These are phyloP conservation scores for Limonium bicolor DNA, from an alignment of 148 eudicot genomes.

Conservation along the genomic window DNA sequence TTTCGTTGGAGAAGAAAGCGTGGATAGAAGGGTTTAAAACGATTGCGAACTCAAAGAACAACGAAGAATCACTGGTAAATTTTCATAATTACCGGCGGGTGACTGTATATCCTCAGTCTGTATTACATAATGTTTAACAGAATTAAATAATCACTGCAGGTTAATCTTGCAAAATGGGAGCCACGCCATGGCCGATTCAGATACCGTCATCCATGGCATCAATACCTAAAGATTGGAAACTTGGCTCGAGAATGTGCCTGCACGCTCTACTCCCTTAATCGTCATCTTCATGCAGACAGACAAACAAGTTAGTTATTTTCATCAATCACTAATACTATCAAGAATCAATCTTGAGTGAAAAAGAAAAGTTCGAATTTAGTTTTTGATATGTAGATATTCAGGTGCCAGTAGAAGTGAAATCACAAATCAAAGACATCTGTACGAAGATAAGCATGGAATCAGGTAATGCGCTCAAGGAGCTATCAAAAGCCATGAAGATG, in stretches of 20 bases:
- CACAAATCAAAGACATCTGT: slow-evolving; percentile 33
- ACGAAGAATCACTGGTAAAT: slow-evolving; percentile 48
- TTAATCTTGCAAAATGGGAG: slow-evolving; percentile 59
- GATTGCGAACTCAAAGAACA: slow-evolving; percentile 41
- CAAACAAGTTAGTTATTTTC: slow-evolving; percentile 15
- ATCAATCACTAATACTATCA: neutral
- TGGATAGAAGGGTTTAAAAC: slow-evolving; percentile 20
- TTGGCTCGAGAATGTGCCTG: slow-evolving; percentile 34
- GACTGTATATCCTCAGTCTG: neutral
- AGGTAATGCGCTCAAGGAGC: slow-evolving; percentile 32
- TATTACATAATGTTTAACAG: neutral
- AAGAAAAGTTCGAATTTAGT: neutral
- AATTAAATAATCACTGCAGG: slow-evolving; percentile 8
- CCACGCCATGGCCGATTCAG: slow-evolving; percentile 42
- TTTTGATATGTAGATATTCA: slow-evolving; percentile 1
- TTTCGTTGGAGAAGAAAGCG: slow-evolving; percentile 13
- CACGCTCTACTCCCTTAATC: slow-evolving; percentile 33
- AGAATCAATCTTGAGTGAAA: neutral
- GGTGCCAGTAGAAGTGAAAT: slow-evolving; percentile 26
- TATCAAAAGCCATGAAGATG: slow-evolving; percentile 34
- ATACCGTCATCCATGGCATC: slow-evolving; percentile 61
- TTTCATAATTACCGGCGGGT: too few relatives aligned
- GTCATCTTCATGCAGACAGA: slow-evolving; percentile 13
- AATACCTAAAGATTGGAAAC: slow-evolving; percentile 36
- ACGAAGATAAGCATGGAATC: slow-evolving; percentile 35